phyloP scores from a whole-genome alignment of 2,329 filamentous ascomycete species.

The Trichoderma guizhouense region DNA sequence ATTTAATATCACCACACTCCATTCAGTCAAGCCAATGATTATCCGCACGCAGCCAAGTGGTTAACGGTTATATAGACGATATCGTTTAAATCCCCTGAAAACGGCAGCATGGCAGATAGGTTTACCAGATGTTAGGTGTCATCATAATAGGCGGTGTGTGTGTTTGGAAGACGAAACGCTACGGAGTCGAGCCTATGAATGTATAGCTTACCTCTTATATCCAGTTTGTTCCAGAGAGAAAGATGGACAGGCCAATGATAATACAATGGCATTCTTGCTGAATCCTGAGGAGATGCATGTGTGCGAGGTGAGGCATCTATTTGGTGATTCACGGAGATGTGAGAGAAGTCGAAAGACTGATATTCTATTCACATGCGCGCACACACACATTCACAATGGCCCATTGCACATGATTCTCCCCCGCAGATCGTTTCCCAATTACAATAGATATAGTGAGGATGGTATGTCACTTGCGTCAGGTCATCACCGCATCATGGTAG shows the following conservation, averaged over 20 bases:
- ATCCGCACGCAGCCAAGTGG: conserved; percentile 31
- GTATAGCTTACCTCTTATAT: not conserved
- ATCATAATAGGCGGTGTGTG: conserved; percentile 28
- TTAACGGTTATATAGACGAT: conserved; percentile 21
- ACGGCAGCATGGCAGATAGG: conserved; percentile 33
- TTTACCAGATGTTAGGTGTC: conserved; percentile 43
- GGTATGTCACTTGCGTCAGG: conserved; percentile 62
- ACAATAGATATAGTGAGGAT: not conserved
- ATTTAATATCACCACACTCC: not conserved
- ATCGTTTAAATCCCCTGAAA: conserved; percentile 22
- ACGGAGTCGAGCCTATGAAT: not conserved
- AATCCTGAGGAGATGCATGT: not conserved
- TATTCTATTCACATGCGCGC: not conserved
- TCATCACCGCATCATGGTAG: conserved; percentile 66
- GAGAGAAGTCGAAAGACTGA: not conserved
- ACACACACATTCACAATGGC: not conserved
- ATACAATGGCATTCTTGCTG: not conserved
- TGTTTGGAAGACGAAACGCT: not conserved
- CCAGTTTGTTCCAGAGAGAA: too few relatives aligned
- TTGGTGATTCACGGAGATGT: not conserved
- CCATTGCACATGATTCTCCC: not conserved
- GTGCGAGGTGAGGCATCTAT: not conserved
- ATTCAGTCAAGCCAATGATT: conserved; percentile 21
- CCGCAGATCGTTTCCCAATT: not conserved
- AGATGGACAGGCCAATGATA: too few relatives aligned